phyloP scores from a whole-genome alignment of 2,329 filamentous ascomycete species.

The Exophiala bonariae region DNA sequence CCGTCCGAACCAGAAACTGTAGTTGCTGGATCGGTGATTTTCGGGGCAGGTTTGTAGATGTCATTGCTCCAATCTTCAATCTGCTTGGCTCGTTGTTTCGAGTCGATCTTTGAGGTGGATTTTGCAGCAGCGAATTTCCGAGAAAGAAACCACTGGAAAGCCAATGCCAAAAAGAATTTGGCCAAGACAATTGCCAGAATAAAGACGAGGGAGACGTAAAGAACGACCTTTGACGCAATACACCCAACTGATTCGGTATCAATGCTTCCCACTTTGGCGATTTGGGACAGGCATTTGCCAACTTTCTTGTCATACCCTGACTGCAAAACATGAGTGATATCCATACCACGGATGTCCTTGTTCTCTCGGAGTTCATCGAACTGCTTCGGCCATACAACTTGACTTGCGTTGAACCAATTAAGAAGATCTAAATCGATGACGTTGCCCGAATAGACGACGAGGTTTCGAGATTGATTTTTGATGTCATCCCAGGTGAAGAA shows the following conservation, averaged over 20 bases:
- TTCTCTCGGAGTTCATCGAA: constrained; percentile 80
- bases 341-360: constrained; percentile 72
- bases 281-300: constrained; percentile 85
- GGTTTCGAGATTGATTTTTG: constrained; percentile 81
- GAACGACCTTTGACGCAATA: constrained; percentile 94
- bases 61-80: constrained; percentile 98
- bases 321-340: constrained; percentile 87
- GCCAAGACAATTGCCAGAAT: constrained; percentile 85
- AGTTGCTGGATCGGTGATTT: constrained; percentile 73
- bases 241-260: constrained; percentile 96
- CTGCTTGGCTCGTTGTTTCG: constrained; percentile 82
- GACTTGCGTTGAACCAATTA: constrained; percentile 80
- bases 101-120: constrained; percentile 78
- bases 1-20: constrained; percentile 64
- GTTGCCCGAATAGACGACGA: constrained; percentile 91
- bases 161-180: constrained; percentile 83
- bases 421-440: constrained; percentile 89
- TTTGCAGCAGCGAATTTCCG: constrained; percentile 80
- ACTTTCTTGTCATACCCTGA: constrained; percentile 74
- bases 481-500: constrained; percentile 97
- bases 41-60: constrained; percentile 87
- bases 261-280: constrained; percentile 92
- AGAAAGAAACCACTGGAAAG: constrained; percentile 96
- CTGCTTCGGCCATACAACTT: constrained; percentile 72
- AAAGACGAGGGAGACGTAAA: constrained; percentile 88